Base-by-base conservation (phyloP, 768 basidiomycete genomes). In the Cystobasidium ongulense region DNA sequence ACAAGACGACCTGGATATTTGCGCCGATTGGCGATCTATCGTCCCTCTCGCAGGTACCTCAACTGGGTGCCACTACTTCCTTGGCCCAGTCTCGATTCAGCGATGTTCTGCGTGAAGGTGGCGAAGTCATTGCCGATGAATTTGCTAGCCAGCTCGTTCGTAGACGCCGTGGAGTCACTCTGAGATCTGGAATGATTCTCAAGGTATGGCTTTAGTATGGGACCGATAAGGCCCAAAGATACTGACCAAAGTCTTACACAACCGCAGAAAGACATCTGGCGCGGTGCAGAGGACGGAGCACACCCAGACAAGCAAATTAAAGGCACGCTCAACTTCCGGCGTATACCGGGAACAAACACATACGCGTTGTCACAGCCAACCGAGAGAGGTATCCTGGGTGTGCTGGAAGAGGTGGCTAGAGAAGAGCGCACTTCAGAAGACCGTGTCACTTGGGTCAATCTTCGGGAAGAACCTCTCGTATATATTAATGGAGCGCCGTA, bases 361-460 rank as follows among this genome's bases (percentile, higher is more conserved):
- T 99, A 91, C 76, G 93, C 92, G 0, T 87, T 96, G 33, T 93
- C 92, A 0, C 96, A 98, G 80, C 96, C 96, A 1, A 92, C 91
- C 0, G 82, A 88, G 62, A 90, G 90, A 72, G 95, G 92, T 1
- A 88, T 99, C 46, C 86, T 89, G 53, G 87, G 88, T 71, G 92
- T 95, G 1, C 85, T 93, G 15, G 72, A 66, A 13, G 63, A 86
- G 25, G 85, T 95, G 71, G 87, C 86, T 72, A 80, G 82, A 29
- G 83, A 85, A 0, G 86, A 90, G 78, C 88, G 89, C 0, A 38
- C 33, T 21, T 80, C 82, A 27, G 84, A 88, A 0, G 84, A 84
- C 15, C 85, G 85, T 54, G 85, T 95, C 17, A 84, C 91, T 23
- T 98, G 95, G 96, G 86, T 98, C 64, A 92, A 91, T 18, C 82